These are phyloP conservation scores for Naganishia onofrii DNA, from an alignment of 768 basidiomycete genomes.

Conservation along the genomic window DNA sequence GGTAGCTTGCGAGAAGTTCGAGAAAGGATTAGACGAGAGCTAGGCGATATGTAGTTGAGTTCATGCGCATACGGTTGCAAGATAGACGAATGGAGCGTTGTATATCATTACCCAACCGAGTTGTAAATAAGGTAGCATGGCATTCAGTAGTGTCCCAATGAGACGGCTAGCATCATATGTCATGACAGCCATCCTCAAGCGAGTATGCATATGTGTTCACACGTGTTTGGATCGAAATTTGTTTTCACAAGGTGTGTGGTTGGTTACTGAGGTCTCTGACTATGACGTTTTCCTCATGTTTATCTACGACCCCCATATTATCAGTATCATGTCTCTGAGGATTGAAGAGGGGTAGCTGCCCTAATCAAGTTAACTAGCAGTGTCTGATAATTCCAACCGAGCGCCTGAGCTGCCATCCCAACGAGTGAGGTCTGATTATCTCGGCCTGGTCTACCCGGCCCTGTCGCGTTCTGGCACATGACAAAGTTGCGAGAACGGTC, in stretches of 20 bases:
- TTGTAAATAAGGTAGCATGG: constrained; percentile 1
- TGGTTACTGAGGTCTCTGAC: neutral
- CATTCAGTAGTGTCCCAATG: neutral
- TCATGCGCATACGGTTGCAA: neutral
- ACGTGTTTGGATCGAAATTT: neutral
- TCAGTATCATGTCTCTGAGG: neutral
- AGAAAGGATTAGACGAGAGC: constrained; percentile 49
- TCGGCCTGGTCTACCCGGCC: constrained; percentile 45
- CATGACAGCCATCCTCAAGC: neutral
- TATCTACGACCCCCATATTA: neutral
- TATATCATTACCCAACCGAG: neutral
- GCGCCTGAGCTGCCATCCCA: constrained; percentile 40
- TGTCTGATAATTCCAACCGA: constrained; percentile 45
- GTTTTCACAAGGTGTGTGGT: neutral
- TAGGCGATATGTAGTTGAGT: constrained; percentile 22
- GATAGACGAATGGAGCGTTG: neutral
- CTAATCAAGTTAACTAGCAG: constrained; percentile 35
- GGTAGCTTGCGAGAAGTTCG: constrained; percentile 50
- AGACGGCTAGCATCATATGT: constrained; percentile 6
- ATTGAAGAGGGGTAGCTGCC: constrained; percentile 27
- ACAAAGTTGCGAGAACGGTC: neutral
- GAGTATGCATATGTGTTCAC: neutral
- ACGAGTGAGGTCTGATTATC: constrained; percentile 43
- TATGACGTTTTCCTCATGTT: neutral
- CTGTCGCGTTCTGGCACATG: constrained; percentile 42